phyloP scores from a whole-genome alignment of 371 early-diverging fungal species.

The Saksenaea vasiformis region DNA sequence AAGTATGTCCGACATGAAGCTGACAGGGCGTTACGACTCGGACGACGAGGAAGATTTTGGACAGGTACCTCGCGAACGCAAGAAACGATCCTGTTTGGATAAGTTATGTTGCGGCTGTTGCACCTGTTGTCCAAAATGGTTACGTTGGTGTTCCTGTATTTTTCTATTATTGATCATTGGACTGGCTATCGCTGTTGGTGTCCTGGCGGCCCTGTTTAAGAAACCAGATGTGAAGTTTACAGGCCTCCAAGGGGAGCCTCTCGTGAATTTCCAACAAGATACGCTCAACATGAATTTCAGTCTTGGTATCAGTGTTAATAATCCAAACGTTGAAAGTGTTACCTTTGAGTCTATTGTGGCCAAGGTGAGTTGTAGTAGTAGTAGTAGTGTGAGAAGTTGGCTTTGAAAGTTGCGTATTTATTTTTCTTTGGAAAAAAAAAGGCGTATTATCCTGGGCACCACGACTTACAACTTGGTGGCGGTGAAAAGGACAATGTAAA shows the following conservation, averaged over 20 bases:
- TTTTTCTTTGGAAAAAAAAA: constrained; percentile 20
- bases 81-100: constrained; percentile 36
- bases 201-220: constrained; percentile 46
- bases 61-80: constrained; percentile 13
- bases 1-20: constrained; percentile 27
- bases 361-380: too few relatives aligned
- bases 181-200: constrained; percentile 43
- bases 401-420: neutral
- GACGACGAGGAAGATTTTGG: constrained; percentile 17
- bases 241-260: constrained; percentile 34
- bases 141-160: constrained; percentile 43
- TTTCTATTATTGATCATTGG: constrained; percentile 36
- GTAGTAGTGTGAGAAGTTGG: constrained; percentile 21
- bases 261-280: constrained; percentile 27
- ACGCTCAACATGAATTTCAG: constrained; percentile 25
- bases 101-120: constrained; percentile 46
- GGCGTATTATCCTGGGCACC: constrained; percentile 61
- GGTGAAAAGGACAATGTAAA: constrained; percentile 45
- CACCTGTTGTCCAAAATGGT: constrained; percentile 51
- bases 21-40: constrained; percentile 20
- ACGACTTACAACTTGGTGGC: constrained; percentile 48
- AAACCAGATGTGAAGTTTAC: constrained; percentile 39
- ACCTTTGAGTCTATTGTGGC: constrained; percentile 56
- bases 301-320: constrained; percentile 48
- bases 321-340: constrained; percentile 57